Conservation (phyloP, 1,139 yeast genomes). For the Hyphopichia burtonii region DNA sequence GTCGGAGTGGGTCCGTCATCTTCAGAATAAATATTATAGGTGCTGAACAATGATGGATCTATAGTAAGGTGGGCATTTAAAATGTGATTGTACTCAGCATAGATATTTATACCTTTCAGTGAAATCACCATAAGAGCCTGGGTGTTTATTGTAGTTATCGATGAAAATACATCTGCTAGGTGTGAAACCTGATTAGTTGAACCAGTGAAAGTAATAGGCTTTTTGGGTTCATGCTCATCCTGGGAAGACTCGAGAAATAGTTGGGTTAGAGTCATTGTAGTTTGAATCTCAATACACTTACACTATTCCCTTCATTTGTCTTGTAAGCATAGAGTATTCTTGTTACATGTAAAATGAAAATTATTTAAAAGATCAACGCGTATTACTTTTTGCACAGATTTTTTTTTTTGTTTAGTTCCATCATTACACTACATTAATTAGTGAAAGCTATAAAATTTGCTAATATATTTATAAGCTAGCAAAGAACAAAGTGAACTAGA, state of each 20-base stretch:
- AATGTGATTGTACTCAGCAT: slow-evolving; percentile 39
- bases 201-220: slow-evolving; percentile 23
- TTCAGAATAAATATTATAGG: slow-evolving; percentile 21
- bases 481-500: too few relatives aligned
- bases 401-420: too few relatives aligned
- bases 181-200: slow-evolving; percentile 41
- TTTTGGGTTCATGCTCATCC: slow-evolving; percentile 1
- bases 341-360: too few relatives aligned
- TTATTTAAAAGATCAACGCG: too few relatives aligned
- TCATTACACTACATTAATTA: too few relatives aligned
- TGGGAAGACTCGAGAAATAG: slow-evolving; percentile 1
- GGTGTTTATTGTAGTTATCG: slow-evolving; percentile 30
- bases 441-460: too few relatives aligned
- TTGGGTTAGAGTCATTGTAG: neutral
- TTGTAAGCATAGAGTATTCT: too few relatives aligned
- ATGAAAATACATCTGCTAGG: slow-evolving; percentile 36
- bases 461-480: too few relatives aligned
- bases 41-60: slow-evolving; percentile 37
- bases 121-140: slow-evolving; percentile 39
- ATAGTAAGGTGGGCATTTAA: slow-evolving; percentile 34
- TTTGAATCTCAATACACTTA: neutral
- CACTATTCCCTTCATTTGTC: too few relatives aligned
- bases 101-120: slow-evolving; percentile 32
- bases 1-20: slow-evolving; percentile 7
- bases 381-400: too few relatives aligned